Percentiles rank a stretch among this genome's conserved stretches.
These are phyloP conservation scores for Mycena albidolilacea DNA, from an alignment of 768 basidiomycete species.

Conservation along the genomic window DNA sequence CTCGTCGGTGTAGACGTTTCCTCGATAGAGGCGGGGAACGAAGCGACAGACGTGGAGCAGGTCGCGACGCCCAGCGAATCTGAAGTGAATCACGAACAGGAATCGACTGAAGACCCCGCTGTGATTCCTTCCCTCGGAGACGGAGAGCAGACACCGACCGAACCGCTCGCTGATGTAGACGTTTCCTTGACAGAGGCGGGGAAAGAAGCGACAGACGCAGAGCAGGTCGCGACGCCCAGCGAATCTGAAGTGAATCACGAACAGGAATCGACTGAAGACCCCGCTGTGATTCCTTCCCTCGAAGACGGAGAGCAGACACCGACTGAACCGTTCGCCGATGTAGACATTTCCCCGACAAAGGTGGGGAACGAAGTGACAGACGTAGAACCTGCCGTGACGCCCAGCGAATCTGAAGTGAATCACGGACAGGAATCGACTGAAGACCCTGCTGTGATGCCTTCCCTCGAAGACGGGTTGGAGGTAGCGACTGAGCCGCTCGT, in stretches of 20 bases:
- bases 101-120: background rate
- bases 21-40: too few relatives aligned
- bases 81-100: background rate
- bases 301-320: background rate
- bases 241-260: background rate
- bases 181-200: background rate
- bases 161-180: background rate
- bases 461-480: too few relatives aligned
- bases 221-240: background rate
- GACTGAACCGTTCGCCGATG: background rate
- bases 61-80: too few relatives aligned
- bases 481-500: background rate
- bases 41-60: too few relatives aligned
- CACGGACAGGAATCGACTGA: too few relatives aligned
- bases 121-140: too few relatives aligned
- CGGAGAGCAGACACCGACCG: background rate
- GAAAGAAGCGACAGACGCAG: too few relatives aligned
- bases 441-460: too few relatives aligned
- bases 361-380: too few relatives aligned
- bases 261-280: background rate
- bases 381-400: background rate
- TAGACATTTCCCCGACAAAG: background rate
- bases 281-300: background rate
- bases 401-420: background rate
- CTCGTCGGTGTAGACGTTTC: too few relatives aligned